Conservation (phyloP, 2,329 filamentous ascomycete species). For the Fusarium acutatum region DNA sequence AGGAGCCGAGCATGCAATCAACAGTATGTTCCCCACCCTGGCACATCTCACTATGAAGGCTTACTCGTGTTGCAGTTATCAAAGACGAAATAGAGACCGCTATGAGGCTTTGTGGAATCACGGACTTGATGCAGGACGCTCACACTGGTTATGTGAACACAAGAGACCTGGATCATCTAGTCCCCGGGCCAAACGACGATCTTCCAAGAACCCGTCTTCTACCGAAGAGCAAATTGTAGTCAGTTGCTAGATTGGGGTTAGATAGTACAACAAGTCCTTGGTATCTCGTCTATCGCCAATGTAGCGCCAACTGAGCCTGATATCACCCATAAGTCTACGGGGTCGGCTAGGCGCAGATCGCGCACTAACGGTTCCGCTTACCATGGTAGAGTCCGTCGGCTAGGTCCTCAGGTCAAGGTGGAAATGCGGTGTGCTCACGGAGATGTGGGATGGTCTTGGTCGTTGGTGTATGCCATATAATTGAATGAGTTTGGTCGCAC, state of each 20-base stretch:
- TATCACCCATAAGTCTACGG: neutral
- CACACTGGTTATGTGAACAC: neutral
- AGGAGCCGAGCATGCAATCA: neutral
- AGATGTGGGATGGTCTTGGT: neutral
- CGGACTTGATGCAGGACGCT: neutral
- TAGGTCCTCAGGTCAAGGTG: fast-evolving
- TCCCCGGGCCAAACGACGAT: neutral
- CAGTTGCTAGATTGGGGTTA: fast-evolving
- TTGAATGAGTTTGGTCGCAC: neutral
- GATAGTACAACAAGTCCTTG: neutral
- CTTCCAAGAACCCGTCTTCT: neutral
- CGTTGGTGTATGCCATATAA: neutral
- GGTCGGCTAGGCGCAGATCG: fast-evolving
- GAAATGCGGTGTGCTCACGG: neutral
- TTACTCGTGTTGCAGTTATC: neutral
- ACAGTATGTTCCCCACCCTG: neutral
- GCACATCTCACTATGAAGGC: fast-evolving
- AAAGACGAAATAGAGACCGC: neutral
- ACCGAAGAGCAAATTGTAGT: neutral
- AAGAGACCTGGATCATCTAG: neutral
- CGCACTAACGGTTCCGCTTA: neutral
- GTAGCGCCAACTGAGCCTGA: neutral
- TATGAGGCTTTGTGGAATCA: neutral
- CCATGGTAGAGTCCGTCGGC: neutral
- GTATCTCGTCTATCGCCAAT: neutral